These are phyloP conservation scores for Drosera spatulata DNA, from an alignment of 179 eudicot genomes.

Conservation along the genomic window DNA sequence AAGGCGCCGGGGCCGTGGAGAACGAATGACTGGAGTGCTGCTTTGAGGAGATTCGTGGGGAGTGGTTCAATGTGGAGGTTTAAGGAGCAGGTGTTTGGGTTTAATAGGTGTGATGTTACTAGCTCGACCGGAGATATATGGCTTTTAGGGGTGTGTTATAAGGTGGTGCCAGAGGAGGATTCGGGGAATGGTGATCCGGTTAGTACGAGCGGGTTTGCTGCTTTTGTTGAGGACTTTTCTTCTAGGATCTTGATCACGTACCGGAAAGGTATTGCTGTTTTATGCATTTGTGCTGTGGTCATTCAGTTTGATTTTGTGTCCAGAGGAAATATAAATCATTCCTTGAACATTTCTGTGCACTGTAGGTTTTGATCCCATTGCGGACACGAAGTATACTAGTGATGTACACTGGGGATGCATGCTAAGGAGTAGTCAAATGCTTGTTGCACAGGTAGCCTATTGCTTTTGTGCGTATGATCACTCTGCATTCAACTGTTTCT, in stretches of 20 bases:
- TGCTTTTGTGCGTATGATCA: slow-evolving; percentile 1
- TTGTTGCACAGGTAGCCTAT: slow-evolving; percentile 61
- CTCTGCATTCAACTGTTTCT: background rate
- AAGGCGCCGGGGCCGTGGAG: slow-evolving; percentile 20
- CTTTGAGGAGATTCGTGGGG: slow-evolving; percentile 64
- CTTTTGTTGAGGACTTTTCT: slow-evolving; percentile 83
- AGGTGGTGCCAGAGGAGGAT: slow-evolving; percentile 34
- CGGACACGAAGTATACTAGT: slow-evolving; percentile 84
- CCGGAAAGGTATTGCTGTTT: slow-evolving; percentile 55
- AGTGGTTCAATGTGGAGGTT: slow-evolving; percentile 82
- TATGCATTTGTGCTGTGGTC: background rate
- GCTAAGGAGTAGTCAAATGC: slow-evolving; percentile 99
- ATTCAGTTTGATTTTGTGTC: background rate
- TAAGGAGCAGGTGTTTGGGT: slow-evolving; percentile 62
- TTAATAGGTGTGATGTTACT: slow-evolving; percentile 31
- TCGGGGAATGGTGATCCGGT: slow-evolving; percentile 39
- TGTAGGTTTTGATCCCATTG: slow-evolving; percentile 79
- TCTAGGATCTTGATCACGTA: slow-evolving; percentile 87
- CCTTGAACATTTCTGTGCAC: background rate
- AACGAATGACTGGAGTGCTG: slow-evolving; percentile 53
- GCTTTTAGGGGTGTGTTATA: slow-evolving; percentile 86
- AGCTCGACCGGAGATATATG: slow-evolving; percentile 73
- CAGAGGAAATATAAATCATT: background rate
- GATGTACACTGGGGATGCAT: slow-evolving; percentile 97
- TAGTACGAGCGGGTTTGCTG: slow-evolving; percentile 49